Percentiles rank a stretch among this genome's conserved stretches.
Evolutionary conservation across 768 basidiomycete genomes (phyloP).

Genomic region (Leccinellum albellum): DNA sequence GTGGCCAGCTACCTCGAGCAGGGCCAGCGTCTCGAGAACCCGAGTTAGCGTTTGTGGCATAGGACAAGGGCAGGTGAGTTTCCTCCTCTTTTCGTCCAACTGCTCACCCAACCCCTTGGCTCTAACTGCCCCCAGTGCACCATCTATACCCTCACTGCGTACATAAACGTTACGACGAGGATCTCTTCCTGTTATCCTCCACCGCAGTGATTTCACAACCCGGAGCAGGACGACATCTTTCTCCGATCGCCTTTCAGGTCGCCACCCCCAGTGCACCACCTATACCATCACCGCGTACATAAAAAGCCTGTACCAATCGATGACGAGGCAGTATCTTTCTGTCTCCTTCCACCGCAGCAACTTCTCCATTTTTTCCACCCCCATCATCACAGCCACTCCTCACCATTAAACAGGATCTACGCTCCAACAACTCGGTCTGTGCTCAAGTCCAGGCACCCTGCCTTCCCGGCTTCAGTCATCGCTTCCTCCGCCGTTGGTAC

Average conservation of each 20-base stretch:
- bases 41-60: slow-evolving; percentile 91
- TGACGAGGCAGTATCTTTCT: slow-evolving; percentile 59
- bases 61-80: too few relatives aligned
- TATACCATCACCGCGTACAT: slow-evolving; percentile 41
- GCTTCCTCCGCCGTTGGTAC: slow-evolving; percentile 46
- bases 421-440: slow-evolving; percentile 39
- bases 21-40: slow-evolving; percentile 86
- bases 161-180: too few relatives aligned
- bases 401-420: slow-evolving; percentile 53
- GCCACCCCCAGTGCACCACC: slow-evolving; percentile 41
- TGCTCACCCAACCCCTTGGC: too few relatives aligned
- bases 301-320: slow-evolving; percentile 33
- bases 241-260: slow-evolving; percentile 51
- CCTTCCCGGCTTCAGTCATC: slow-evolving; percentile 11
- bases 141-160: too few relatives aligned
- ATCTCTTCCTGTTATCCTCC: too few relatives aligned
- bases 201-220: too few relatives aligned
- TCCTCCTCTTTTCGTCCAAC: too few relatives aligned
- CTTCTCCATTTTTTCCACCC: slow-evolving; percentile 41
- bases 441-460: slow-evolving; percentile 32
- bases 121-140: too few relatives aligned
- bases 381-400: slow-evolving; percentile 49
- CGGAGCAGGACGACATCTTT: slow-evolving; percentile 49
- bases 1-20: slow-evolving; percentile 89
- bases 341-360: slow-evolving; percentile 40